Conservation (phyloP, 495 filamentous ascomycete species). For the Aspergillus nanangensis region DNA sequence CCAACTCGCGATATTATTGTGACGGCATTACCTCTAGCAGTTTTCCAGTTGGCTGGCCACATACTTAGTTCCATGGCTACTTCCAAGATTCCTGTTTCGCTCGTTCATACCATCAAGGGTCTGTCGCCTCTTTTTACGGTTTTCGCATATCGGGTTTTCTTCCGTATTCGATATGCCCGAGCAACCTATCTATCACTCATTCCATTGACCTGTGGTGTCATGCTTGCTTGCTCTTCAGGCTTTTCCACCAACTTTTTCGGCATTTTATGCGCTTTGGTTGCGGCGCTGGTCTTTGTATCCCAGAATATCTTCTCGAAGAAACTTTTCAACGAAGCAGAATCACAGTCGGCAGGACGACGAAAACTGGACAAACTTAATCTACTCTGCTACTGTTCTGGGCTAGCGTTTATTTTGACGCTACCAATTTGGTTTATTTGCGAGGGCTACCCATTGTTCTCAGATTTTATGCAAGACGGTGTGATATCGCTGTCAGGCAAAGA, state of each 20-base stretch:
- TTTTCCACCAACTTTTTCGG: conserved; percentile 84
- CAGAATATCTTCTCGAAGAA: conserved; percentile 99
- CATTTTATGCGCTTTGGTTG: conserved; percentile 78
- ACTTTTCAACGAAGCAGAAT: conserved; percentile 93
- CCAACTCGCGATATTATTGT: conserved; percentile 79
- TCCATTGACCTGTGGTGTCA: conserved; percentile 86
- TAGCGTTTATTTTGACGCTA: conserved; percentile 85
- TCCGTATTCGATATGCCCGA: conserved; percentile 78
- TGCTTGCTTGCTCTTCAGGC: conserved; percentile 90
- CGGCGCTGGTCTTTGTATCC: conserved; percentile 90
- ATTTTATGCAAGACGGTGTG: conserved; percentile 46
- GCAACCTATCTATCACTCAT: conserved; percentile 91
- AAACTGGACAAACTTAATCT: conserved; percentile 97
- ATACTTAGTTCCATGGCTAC: conserved; percentile 91
- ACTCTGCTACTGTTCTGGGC: conserved; percentile 88
- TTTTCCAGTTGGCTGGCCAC: conserved; percentile 92
- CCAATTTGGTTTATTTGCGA: conserved; percentile 94
- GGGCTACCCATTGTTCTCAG: conserved; percentile 60
- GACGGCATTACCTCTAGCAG: conserved; percentile 83
- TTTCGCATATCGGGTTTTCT: conserved; percentile 83
- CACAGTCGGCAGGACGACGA: conserved; percentile 46
- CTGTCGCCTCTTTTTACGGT: conserved; percentile 96
- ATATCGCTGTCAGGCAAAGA: conserved; percentile 67
- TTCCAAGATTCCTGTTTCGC: conserved; percentile 87
- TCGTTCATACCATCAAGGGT: conserved; percentile 99